Evolutionary conservation across 441 rosid genomes (phyloP).

Genomic region (Biscutella laevigata): DNA sequence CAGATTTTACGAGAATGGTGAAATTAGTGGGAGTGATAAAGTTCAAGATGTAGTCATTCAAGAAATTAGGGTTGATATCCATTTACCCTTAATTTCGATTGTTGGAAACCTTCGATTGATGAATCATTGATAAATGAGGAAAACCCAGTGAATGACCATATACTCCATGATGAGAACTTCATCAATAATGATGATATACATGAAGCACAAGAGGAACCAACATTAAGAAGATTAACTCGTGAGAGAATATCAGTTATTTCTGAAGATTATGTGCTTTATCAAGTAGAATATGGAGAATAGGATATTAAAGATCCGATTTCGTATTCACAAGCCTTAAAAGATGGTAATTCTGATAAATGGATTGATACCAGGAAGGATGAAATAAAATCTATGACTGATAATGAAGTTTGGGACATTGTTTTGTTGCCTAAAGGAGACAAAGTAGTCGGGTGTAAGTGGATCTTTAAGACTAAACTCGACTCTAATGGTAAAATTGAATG

Average conservation of each 20-base stretch:
- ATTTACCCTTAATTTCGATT: background rate
- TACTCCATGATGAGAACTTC: background rate
- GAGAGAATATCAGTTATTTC: too few relatives aligned
- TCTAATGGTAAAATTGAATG: too few relatives aligned
- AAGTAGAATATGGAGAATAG: background rate
- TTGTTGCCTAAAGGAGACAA: too few relatives aligned
- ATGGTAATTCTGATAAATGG: background rate
- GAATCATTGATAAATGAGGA: background rate
- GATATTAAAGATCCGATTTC: constrained; percentile 1
- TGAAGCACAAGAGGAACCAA: background rate
- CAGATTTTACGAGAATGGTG: background rate
- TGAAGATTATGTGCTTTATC: too few relatives aligned
- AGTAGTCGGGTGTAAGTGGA: too few relatives aligned
- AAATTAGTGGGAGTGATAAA: background rate
- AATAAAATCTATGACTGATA: too few relatives aligned
- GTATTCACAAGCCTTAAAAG: background rate
- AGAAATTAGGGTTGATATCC: background rate
- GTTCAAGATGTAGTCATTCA: too few relatives aligned
- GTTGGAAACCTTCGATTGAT: background rate
- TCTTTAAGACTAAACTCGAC: too few relatives aligned
- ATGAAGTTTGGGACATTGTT: too few relatives aligned
- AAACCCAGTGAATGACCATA: background rate
- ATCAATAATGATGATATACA: background rate
- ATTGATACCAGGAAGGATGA: background rate
- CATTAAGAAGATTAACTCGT: background rate